These are phyloP conservation scores for Hibiscus tridactylites DNA, from an alignment of 345 rosid genomes.

Conservation along the genomic window DNA sequence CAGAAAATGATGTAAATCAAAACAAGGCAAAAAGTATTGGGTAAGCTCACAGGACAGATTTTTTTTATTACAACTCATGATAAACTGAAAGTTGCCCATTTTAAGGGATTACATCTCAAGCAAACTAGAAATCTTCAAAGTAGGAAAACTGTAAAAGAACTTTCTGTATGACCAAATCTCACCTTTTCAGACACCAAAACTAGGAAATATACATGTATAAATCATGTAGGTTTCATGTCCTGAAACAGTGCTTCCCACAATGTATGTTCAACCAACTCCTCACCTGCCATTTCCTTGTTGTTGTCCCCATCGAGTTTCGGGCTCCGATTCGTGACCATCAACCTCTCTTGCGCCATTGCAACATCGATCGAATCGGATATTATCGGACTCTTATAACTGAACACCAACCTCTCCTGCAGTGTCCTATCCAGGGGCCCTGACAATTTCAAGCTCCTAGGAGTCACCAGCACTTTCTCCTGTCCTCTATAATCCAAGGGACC, in stretches of 20 bases:
- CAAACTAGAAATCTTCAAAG: too few relatives aligned
- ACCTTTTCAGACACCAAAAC: not conserved
- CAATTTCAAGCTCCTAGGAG: constrained; percentile 30
- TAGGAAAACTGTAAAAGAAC: too few relatives aligned
- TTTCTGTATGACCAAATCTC: not conserved
- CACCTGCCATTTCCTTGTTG: not conserved
- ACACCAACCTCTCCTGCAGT: constrained; percentile 39
- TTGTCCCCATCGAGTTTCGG: constrained; percentile 23
- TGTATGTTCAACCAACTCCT: constrained; percentile 33
- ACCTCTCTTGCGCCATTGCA: constrained; percentile 12
- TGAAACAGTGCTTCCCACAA: constrained; percentile 61
- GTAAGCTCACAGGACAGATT: too few relatives aligned
- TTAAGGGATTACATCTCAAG: too few relatives aligned
- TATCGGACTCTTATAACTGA: constrained; percentile 38
- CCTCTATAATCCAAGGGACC: constrained; percentile 51
- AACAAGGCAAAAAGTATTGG: too few relatives aligned
- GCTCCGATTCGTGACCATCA: constrained; percentile 22
- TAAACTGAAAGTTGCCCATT: too few relatives aligned
- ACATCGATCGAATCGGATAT: constrained; percentile 33
- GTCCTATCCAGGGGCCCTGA: constrained; percentile 64
- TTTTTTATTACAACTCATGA: too few relatives aligned
- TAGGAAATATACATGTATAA: not conserved
- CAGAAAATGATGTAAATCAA: too few relatives aligned
- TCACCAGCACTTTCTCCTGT: constrained; percentile 24
- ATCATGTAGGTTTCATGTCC: constrained; percentile 71